These are phyloP conservation scores for Capsicum baccatum DNA, from an alignment of 257 asterid genomes.

Conservation along the genomic window DNA sequence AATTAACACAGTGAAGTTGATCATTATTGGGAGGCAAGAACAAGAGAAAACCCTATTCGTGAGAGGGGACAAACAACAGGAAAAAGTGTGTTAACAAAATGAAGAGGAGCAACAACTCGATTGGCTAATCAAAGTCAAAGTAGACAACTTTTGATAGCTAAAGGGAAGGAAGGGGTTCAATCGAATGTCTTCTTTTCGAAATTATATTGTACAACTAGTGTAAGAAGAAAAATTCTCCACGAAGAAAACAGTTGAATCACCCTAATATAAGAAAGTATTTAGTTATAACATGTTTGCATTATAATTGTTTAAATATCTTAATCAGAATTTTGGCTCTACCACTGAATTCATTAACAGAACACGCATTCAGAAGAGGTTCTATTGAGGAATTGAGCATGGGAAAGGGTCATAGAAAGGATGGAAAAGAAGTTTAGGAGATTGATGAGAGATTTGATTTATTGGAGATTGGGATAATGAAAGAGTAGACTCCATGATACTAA, in stretches of 20 bases:
- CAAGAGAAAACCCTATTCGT: neutral
- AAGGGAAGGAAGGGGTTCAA: neutral
- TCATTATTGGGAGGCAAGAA: neutral
- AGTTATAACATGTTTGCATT: neutral
- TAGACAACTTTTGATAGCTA: neutral
- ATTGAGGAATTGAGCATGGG: neutral
- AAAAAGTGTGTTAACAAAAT: neutral
- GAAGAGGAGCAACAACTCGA: neutral
- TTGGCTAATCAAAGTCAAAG: constrained; percentile 5
- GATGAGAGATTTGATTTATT: neutral
- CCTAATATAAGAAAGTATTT: neutral
- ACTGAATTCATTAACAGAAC: neutral
- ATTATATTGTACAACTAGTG: neutral
- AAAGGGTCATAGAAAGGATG: neutral
- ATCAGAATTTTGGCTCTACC: neutral
- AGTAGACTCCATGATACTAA: neutral
- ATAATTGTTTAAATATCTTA: neutral
- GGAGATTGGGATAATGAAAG: neutral
- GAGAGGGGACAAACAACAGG: neutral
- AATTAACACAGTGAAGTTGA: neutral
- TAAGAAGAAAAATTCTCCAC: neutral
- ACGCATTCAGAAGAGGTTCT: neutral
- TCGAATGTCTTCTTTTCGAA: neutral
- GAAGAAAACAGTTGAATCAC: neutral
- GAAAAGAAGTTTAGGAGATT: neutral